These are phyloP conservation scores for Parafenestella ontariensis DNA, from an alignment of 2,329 filamentous ascomycete species.

Conservation along the genomic window DNA sequence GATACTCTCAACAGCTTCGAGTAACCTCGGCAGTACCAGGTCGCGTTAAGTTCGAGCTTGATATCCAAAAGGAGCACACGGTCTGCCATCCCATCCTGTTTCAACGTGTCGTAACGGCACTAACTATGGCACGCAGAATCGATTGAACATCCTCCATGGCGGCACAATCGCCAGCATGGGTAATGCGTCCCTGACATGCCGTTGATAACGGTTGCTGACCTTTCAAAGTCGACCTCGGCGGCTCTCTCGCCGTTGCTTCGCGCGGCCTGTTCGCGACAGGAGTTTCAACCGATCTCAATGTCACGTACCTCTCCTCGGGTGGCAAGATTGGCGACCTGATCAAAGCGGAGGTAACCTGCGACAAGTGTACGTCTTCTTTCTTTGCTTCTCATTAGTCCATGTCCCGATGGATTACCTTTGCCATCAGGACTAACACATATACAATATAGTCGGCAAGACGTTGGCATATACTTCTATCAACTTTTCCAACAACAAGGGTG, in stretches of 20 bases:
- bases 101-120: neutral
- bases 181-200: conserved; percentile 6
- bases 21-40: conserved; percentile 70
- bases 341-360: conserved; percentile 67
- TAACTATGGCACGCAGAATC: conserved; percentile 63
- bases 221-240: conserved; percentile 66
- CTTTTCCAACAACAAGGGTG: conserved; percentile 65
- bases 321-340: conserved; percentile 68
- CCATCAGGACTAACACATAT: neutral
- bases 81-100: conserved; percentile 56
- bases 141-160: conserved; percentile 77
- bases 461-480: conserved; percentile 68
- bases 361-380: conserved; percentile 61
- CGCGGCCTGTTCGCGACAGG: conserved; percentile 70
- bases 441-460: conserved; percentile 65
- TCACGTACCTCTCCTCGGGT: conserved; percentile 70
- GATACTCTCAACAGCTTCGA: conserved; percentile 61
- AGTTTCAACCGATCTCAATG: conserved; percentile 71
- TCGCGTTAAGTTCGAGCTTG: conserved; percentile 76
- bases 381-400: neutral
- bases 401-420: neutral
- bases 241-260: conserved; percentile 70
- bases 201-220: neutral
- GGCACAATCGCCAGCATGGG: conserved; percentile 79
- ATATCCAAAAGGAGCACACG: conserved; percentile 77